Base-by-base conservation (phyloP, 2,329 filamentous ascomycete species). In the Calycina herbarum region DNA sequence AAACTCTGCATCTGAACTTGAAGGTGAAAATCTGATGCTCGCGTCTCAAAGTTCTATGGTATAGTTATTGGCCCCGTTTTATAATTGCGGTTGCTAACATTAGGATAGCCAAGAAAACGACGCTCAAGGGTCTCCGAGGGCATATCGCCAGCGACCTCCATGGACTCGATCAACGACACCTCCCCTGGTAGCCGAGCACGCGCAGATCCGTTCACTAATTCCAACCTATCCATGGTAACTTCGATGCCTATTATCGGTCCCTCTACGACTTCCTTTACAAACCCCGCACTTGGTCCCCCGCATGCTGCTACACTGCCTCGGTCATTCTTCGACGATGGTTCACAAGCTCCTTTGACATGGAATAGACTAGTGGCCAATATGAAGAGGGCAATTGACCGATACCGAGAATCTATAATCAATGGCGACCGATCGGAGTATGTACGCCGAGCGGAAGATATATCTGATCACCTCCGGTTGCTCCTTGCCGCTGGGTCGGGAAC, bases 401-500 rank as follows among this genome's bases (percentile, higher is more conserved):
- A 98, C 78, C 87, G 93, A 57, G 91, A 96, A 71, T 91, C 92
- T n/a, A 92, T 99, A 72, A 89, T 89, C 68, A 91, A 88, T 73
- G 90, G 89, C 68, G 89, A 90, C 74, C 89, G 94, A 31, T 92
- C 93, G 2, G 93, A 98, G 76, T 98, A 96, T 77, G 95, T 98
- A 31, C 89, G 90, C 65, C 87, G 91, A 68, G 95, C 95, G n/a
- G 95, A 99, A 78, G 94, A 99, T 76, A 97, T 99, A 62, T 98
- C 95, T 5, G 95, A 99, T 76, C 94, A 99, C 77, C 82, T 99
- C 64, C 91, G 95, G 64, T 84, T 98, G 70, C 86, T 99, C 7
- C 86, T 99, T n/a, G 94, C 94, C 35, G 95, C 95, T 64, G 95
- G 94, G 8, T 99, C 95, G 40, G 93, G 94, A 64, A 99, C 95